Conservation (phyloP, 495 filamentous ascomycete species). For the Hypoxylon intermedium region DNA sequence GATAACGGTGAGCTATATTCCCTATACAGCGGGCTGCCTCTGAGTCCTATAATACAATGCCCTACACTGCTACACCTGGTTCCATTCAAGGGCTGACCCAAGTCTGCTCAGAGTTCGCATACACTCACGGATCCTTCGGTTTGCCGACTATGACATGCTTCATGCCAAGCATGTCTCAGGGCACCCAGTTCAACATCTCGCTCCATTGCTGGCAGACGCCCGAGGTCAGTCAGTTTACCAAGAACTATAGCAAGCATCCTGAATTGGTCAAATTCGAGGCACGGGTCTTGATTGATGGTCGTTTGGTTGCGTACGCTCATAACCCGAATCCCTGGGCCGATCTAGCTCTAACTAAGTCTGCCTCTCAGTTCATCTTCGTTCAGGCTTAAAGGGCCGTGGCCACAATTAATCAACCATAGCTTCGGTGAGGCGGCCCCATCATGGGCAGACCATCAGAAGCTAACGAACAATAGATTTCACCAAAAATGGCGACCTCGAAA, state of each 20-base stretch:
- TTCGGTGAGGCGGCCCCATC: conserved; percentile 49
- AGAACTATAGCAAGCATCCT: conserved; percentile 65
- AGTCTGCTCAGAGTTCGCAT: conserved; percentile 46
- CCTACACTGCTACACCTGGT: not conserved
- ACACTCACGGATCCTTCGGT: conserved; percentile 50
- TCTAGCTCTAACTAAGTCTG: conserved; percentile 1
- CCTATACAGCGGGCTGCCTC: not conserved
- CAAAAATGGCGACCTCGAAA: conserved; percentile 66
- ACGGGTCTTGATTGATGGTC: conserved; percentile 74
- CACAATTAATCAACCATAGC: conserved; percentile 58
- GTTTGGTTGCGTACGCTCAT: conserved; percentile 64
- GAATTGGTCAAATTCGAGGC: conserved; percentile 71
- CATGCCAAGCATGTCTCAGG: conserved; percentile 68
- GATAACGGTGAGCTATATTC: conserved; percentile 61
- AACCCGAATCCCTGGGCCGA: not conserved
- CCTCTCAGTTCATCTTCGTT: conserved; percentile 61
- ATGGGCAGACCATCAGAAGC: not conserved
- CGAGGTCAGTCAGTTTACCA: conserved; percentile 65
- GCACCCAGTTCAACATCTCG: conserved; percentile 74
- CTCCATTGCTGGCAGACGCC: conserved; percentile 83
- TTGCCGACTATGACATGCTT: conserved; percentile 80
- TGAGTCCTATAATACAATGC: not conserved
- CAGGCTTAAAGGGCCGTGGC: conserved; percentile 64
- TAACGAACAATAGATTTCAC: conserved; percentile 60
- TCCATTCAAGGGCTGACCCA: not conserved